Evolutionary conservation across 345 rosid genomes (phyloP), one percentile per base, ranked within the genome.

Genomic region (Eutrema yunnanense): DNA sequence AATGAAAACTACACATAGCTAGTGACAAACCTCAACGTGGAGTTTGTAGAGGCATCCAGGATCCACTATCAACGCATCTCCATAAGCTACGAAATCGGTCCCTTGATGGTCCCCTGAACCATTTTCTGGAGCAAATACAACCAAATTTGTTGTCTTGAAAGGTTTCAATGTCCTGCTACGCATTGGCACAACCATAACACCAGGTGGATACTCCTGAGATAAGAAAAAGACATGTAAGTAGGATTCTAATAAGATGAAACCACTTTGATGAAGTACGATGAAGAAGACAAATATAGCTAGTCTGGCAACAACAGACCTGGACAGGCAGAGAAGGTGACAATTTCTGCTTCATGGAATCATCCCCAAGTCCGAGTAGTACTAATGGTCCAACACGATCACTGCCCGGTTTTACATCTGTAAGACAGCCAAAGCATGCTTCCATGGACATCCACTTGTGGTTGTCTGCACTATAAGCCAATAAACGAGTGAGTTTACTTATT

Each of bases 141-240:
- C 83, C 78, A 93, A 72, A 84, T 86, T 93, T 58, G 96, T 90
- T 51, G 92, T 85, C 29, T n/a, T 75, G 76, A 89, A 93, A 61
- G 98, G 98, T 73, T 82, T 86, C 8, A 19, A 2, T 8, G 98
- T 89, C 70, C 85, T 82, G 65, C 94, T 90, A 72, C 57, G 83
- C 98, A 93, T 90, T 4, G 98, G 97, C 57, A 90, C 75, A 46
- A 89, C 62, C 56, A 81, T 56, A 67, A 93, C 90, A 74, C 97
- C 97, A 9, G 88, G 95, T 55, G 97, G 98, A 72, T 89, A 90
- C 81, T 89, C 98, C 98, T 90, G 84, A 73, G 78, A 81, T 57
- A 37, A 56, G 46, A 68, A 58, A 63, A 67, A 19, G 30, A 63
- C 12, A 9, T n/a, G 33, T 14, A 62, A 38, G 62, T 26, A 66